Conservation (phyloP, 306 rosid species). For the Vachellia collinsii region DNA sequence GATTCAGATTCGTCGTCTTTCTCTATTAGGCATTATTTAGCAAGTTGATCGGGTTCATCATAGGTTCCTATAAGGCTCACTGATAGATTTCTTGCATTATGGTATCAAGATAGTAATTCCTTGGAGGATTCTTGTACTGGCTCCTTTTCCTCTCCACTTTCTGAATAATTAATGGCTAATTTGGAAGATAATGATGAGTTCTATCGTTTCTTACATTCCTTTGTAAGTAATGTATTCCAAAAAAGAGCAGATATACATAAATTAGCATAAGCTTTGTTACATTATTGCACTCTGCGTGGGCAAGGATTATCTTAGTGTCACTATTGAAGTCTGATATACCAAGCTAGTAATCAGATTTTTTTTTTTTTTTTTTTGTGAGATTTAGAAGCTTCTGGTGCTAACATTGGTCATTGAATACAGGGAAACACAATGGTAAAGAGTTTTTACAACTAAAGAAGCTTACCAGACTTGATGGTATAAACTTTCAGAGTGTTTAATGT, state of each 20-base stretch:
- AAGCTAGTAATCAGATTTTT: slow-evolving; percentile 18
- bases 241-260: slow-evolving; percentile 1
- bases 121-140: neutral
- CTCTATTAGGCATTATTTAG: neutral
- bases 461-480: slow-evolving; percentile 15
- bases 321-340: slow-evolving; percentile 24
- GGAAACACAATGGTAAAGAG: neutral
- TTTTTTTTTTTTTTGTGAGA: slow-evolving; percentile 17
- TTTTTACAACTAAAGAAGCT: slow-evolving; percentile 28
- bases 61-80: neutral
- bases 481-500: slow-evolving; percentile 27
- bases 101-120: neutral
- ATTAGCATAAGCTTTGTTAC: slow-evolving; percentile 5
- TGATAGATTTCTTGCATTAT: slow-evolving; percentile 8
- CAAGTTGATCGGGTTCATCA: neutral
- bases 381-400: slow-evolving; percentile 34
- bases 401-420: slow-evolving; percentile 29
- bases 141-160: neutral
- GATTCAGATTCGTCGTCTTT: slow-evolving; percentile 17
- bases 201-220: neutral
- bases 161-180: neutral
- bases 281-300: neutral
- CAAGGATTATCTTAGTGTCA: neutral
- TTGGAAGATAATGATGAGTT: neutral
- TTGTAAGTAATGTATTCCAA: neutral